These are phyloP conservation scores for Aspergillus ustus DNA, from an alignment of 2,329 filamentous ascomycete genomes.

Conservation along the genomic window DNA sequence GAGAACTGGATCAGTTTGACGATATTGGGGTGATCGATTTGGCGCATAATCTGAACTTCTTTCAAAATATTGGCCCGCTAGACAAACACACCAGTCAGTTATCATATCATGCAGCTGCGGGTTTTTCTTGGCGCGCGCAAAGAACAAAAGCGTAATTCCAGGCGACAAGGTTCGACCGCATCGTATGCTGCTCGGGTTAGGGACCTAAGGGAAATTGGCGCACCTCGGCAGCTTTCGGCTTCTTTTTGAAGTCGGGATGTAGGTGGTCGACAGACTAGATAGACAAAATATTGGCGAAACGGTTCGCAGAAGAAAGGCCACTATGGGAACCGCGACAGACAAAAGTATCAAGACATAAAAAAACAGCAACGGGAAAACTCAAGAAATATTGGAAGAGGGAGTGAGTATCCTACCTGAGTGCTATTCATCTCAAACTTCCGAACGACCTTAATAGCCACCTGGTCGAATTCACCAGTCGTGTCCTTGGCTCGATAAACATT, in stretches of 20 bases:
- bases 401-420: slow-evolving; percentile 77
- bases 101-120: not conserved
- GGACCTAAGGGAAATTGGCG: slow-evolving; percentile 48
- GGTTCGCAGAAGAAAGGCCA: slow-evolving; percentile 29
- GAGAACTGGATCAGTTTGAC: slow-evolving; percentile 92
- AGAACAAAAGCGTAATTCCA: slow-evolving; percentile 1
- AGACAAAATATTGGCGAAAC: slow-evolving; percentile 54
- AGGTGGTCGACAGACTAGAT: slow-evolving; percentile 85
- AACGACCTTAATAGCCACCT: slow-evolving; percentile 98
- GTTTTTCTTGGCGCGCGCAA: not conserved
- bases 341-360: not conserved
- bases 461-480: slow-evolving; percentile 68
- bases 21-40: slow-evolving; percentile 94
- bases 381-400: slow-evolving; percentile 34
- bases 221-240: slow-evolving; percentile 97
- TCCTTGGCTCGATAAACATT: slow-evolving; percentile 94
- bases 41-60: slow-evolving; percentile 98
- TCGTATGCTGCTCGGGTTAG: slow-evolving; percentile 18
- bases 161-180: slow-evolving; percentile 4
- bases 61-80: slow-evolving; percentile 97
- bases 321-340: not conserved
- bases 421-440: slow-evolving; percentile 99
- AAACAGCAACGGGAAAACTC: slow-evolving; percentile 26
- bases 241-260: slow-evolving; percentile 95
- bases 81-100: slow-evolving; percentile 22